Evolutionary conservation across 2,329 filamentous ascomycete genomes (phyloP).

Genomic region (Aspergillus phoenicis): DNA sequence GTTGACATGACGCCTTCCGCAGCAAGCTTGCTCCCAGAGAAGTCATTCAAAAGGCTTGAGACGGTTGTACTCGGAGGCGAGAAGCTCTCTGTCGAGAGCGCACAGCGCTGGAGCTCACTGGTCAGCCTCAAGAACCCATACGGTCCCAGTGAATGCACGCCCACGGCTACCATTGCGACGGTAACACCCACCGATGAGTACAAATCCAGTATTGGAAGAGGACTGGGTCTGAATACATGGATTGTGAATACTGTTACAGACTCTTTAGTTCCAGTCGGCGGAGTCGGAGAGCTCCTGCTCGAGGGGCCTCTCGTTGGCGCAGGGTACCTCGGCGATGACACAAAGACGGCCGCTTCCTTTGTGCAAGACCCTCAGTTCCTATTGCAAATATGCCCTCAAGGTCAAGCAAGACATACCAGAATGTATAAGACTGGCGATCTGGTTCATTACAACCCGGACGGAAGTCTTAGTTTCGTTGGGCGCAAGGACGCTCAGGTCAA

Average conservation of each 20-base stretch:
- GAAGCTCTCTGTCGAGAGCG: constrained; percentile 23
- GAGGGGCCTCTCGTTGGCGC: constrained; percentile 22
- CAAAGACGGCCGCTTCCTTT: constrained; percentile 24
- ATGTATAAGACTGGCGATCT: constrained; percentile 38
- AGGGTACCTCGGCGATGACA: constrained; percentile 29
- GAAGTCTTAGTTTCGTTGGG: constrained; percentile 4
- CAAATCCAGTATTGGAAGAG: neutral
- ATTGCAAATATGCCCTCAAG: neutral
- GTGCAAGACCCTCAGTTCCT: constrained; percentile 27
- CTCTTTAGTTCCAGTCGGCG: constrained; percentile 40
- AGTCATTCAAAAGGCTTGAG: constrained; percentile 25
- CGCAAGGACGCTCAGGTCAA: constrained; percentile 22
- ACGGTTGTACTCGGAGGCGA: constrained; percentile 33
- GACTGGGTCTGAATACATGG: constrained; percentile 28
- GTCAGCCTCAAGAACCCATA: constrained; percentile 44
- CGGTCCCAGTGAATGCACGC: constrained; percentile 42
- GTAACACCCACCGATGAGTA: neutral
- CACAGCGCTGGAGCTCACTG: constrained; percentile 38
- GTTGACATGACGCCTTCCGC: constrained; percentile 61
- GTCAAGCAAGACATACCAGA: neutral
- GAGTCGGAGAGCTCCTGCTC: constrained; percentile 42
- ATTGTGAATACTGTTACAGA: constrained; percentile 37
- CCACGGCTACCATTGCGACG: neutral
- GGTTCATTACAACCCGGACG: constrained; percentile 27
- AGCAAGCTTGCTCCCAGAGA: constrained; percentile 31